A percentile compares a stretch with the other conserved stretches of the same genome.
Conservation (phyloP, 108 stramenopile species). For the Skeletonema costatum region DNA sequence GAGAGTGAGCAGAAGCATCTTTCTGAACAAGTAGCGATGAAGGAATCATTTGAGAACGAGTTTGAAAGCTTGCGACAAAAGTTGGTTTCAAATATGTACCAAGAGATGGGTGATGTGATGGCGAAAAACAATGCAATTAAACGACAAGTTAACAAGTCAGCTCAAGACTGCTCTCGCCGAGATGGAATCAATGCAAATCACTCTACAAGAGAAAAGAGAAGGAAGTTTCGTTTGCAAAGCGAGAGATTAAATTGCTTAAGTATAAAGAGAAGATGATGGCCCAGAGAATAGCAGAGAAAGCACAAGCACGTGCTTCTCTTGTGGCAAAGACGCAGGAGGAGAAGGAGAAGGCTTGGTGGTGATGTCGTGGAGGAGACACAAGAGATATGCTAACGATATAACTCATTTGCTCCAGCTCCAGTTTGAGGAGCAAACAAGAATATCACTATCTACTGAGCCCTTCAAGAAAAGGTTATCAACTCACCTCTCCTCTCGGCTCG, state of each 20-base stretch:
- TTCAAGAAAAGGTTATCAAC: neutral
- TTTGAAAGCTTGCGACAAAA: neutral
- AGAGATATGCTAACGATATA: neutral
- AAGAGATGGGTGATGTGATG: neutral
- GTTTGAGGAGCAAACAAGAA: no score
- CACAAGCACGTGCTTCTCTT: neutral
- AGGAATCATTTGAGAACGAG: neutral
- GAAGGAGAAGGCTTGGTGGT: neutral
- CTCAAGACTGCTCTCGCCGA: neutral
- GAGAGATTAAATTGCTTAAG: neutral
- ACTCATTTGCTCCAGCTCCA: no score
- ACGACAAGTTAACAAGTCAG: neutral
- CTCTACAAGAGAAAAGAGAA: neutral
- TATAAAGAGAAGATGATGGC: neutral
- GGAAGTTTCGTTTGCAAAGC: neutral
- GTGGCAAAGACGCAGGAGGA: neutral
- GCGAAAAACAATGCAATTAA: neutral
- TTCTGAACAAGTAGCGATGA: neutral
- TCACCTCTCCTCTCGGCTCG: neutral
- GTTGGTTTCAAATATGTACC: neutral
- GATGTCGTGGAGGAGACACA: neutral
- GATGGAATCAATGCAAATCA: neutral
- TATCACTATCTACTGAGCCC: neutral
- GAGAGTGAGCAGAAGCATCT: neutral
- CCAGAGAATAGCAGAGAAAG: neutral